Percentiles rank a stretch among this genome's conserved stretches.
These are phyloP conservation scores for Sophora flavescens DNA, from an alignment of 306 rosid species.

Conservation along the genomic window DNA sequence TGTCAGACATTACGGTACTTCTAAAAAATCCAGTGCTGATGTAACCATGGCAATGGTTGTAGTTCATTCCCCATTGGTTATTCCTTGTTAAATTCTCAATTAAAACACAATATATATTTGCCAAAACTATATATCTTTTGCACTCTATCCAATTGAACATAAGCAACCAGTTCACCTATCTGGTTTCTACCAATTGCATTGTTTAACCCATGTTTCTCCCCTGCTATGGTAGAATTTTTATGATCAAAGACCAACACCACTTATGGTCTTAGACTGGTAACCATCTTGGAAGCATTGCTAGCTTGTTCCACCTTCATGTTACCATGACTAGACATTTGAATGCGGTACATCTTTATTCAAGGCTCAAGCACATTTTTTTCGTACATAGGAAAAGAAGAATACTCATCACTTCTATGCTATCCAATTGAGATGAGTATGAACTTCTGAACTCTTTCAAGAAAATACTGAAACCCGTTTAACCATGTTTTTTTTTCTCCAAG, in stretches of 20 bases:
- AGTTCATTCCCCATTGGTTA: neutral
- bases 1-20: constrained; percentile 7
- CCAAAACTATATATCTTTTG: too few species aligned
- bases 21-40: constrained; percentile 13
- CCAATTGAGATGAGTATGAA: constrained; percentile 13
- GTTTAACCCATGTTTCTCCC: neutral
- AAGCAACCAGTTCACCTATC: neutral
- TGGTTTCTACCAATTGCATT: constrained; percentile 12
- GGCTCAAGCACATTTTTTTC: neutral
- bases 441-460: constrained; percentile 26
- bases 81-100: neutral
- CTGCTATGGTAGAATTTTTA: constrained; percentile 5
- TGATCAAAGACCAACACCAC: too few species aligned
- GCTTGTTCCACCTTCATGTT: constrained; percentile 6
- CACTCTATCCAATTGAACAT: neutral
- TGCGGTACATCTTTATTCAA: constrained; percentile 5
- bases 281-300: neutral
- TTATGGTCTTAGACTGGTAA: neutral
- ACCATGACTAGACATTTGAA: constrained; percentile 22
- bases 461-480: constrained; percentile 8
- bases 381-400: neutral
- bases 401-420: neutral
- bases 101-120: neutral
- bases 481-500: constrained; percentile 4
- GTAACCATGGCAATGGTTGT: constrained; percentile 5